Evolutionary conservation across 495 filamentous ascomycete genomes (phyloP).

Genomic region (Letharia columbiana): DNA sequence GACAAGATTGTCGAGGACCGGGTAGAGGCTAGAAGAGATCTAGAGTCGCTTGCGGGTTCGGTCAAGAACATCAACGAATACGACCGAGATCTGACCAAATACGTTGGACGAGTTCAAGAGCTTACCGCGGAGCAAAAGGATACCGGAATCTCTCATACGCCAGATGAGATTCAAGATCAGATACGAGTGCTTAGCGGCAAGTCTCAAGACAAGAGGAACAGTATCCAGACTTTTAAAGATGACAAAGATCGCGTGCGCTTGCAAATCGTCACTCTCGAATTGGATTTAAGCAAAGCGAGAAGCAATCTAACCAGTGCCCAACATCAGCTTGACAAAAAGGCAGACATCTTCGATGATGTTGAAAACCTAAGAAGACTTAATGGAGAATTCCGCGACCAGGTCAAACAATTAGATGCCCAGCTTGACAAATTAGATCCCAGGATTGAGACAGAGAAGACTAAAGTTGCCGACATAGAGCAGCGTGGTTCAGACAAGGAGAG

Average conservation of each 20-base stretch:
- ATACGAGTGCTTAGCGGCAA: conserved; percentile 60
- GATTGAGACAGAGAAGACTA: conserved; percentile 61
- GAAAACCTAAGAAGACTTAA: conserved; percentile 63
- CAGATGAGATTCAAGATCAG: conserved; percentile 78
- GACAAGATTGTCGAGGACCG: conserved; percentile 60
- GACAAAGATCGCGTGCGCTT: conserved; percentile 66
- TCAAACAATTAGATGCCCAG: conserved; percentile 58
- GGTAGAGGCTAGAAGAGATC: conserved; percentile 57
- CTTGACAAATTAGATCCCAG: conserved; percentile 62
- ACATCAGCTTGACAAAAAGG: conserved; percentile 71
- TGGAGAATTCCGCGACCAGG: conserved; percentile 54
- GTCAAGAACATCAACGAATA: conserved; percentile 69
- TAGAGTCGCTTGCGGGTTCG: conserved; percentile 65
- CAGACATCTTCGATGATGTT: conserved; percentile 54
- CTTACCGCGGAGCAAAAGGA: conserved; percentile 63
- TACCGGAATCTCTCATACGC: conserved; percentile 50
- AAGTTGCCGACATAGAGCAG: conserved; percentile 64
- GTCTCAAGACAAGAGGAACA: conserved; percentile 50
- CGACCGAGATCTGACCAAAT: conserved; percentile 57
- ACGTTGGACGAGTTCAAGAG: conserved; percentile 61
- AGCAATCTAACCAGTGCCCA: conserved; percentile 59
- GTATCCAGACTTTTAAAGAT: conserved; percentile 50
- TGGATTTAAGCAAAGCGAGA: conserved; percentile 59
- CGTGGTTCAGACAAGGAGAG: conserved; percentile 66
- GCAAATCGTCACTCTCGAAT: conserved; percentile 59